phyloP scores from a whole-genome alignment of 1,139 yeast species.

The Geotrichum australiense region DNA sequence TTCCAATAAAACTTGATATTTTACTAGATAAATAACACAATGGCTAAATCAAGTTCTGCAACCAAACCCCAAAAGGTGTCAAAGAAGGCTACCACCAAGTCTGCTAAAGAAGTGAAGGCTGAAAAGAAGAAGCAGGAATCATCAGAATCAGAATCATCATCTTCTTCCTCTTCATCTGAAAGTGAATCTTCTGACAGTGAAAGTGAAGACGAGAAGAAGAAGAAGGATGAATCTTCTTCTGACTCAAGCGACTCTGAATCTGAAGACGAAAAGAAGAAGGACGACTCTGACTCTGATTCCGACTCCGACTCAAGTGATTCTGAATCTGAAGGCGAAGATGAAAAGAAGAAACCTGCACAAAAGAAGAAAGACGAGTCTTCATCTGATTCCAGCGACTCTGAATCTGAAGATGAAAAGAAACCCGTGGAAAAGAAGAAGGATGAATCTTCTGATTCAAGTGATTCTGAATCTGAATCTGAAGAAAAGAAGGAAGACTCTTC shows the following conservation, averaged over 20 bases:
- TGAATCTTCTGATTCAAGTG: constrained; percentile 11
- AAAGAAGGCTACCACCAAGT: no score
- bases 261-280: neutral
- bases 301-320: constrained; percentile 4
- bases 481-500: constrained; percentile 4
- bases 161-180: no score
- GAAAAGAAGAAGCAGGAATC: no score
- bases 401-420: neutral
- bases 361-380: constrained; percentile 17
- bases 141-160: no score
- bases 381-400: constrained; percentile 4
- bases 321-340: constrained; percentile 1
- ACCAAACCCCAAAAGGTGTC: no score
- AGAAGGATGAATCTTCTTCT: constrained; percentile 16
- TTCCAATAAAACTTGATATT: no score
- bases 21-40: no score
- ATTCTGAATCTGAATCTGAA: constrained; percentile 6
- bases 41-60: no score
- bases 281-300: no score
- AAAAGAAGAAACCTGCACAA: no score
- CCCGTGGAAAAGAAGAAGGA: constrained; percentile 14
- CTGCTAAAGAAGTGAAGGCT: no score
- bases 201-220: no score
- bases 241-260: constrained; percentile 6
- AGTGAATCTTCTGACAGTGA: neutral